Evolutionary conservation across 1,284 basidiomycete species (phyloP).

Genomic region (Fistulinella cinereoalba): DNA sequence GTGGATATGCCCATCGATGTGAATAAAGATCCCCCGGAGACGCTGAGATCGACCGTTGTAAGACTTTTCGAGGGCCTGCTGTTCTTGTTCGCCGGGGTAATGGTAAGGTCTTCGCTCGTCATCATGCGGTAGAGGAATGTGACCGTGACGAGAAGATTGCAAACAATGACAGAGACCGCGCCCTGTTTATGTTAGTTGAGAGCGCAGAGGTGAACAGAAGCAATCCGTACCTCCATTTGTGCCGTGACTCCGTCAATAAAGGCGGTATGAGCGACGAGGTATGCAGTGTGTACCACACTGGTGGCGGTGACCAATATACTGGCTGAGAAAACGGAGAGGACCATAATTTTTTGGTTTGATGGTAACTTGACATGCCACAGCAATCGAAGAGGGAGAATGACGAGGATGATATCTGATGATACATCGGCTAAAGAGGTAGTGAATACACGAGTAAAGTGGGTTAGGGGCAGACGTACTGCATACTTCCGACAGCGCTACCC

Average conservation of each 20-base stretch:
- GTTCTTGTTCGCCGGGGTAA: conserved; percentile 1
- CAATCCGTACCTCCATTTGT: conserved; percentile 22
- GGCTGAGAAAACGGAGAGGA: conserved; percentile 28
- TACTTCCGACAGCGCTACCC: conserved; percentile 24
- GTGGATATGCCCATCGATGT: not conserved
- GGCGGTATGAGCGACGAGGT: conserved; percentile 11
- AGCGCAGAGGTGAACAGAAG: too few species aligned
- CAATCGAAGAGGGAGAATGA: conserved; percentile 23
- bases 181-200: conserved; percentile 8
- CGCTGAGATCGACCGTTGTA: conserved; percentile 26
- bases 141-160: conserved; percentile 30
- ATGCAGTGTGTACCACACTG: conserved; percentile 25
- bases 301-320: conserved; percentile 27
- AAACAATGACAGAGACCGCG: too few species aligned
- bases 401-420: conserved; percentile 25
- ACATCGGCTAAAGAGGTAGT: conserved; percentile 16
- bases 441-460: not conserved
- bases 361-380: conserved; percentile 29
- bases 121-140: conserved; percentile 24
- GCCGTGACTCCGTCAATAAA: conserved; percentile 12
- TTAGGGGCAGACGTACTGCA: conserved; percentile 13
- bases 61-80: conserved; percentile 10
- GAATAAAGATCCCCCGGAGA: conserved; percentile 8
- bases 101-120: conserved; percentile 8
- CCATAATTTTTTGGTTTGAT: conserved; percentile 24